Evolutionary conservation across 1,284 basidiomycete species (phyloP).

Genomic region (Rhodotorula mucilaginosa): DNA sequence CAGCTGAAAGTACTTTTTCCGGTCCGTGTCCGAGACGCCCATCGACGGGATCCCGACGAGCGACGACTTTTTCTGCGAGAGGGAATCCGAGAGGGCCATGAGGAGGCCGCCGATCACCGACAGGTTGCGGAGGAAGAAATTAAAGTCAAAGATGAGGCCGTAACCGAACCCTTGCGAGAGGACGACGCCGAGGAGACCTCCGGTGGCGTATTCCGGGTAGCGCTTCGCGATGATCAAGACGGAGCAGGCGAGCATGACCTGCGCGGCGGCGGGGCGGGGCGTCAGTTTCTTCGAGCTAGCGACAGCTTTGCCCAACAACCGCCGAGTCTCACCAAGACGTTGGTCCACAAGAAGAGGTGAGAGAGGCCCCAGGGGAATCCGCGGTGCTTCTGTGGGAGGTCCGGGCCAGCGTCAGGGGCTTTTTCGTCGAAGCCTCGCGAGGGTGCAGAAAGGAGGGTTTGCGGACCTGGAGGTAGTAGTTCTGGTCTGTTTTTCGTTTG

Average conservation of each 20-base stretch:
- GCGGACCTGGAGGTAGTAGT: constrained; percentile 79
- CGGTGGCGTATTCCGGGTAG: constrained; percentile 83
- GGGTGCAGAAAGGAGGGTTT: neutral
- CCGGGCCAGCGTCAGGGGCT: neutral
- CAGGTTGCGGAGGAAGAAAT: constrained; percentile 97
- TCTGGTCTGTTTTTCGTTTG: constrained; percentile 76
- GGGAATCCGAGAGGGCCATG: constrained; percentile 97
- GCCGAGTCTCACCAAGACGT: constrained; percentile 73
- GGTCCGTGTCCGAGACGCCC: constrained; percentile 80
- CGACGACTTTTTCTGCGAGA: constrained; percentile 74
- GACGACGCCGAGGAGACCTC: constrained; percentile 85
- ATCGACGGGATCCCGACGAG: constrained; percentile 86
- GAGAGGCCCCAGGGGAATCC: constrained; percentile 92
- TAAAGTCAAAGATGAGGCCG: constrained; percentile 93
- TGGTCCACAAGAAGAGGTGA: constrained; percentile 85
- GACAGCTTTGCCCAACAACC: neutral
- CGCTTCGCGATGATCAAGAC: constrained; percentile 81
- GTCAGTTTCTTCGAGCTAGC: no score
- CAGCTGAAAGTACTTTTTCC: constrained; percentile 98
- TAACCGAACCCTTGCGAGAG: constrained; percentile 90
- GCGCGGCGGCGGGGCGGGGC: constrained; percentile 6
- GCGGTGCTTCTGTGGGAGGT: constrained; percentile 63
- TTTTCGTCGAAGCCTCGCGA: no score
- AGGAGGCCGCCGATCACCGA: constrained; percentile 87
- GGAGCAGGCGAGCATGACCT: constrained; percentile 91